Evolutionary conservation across 2,329 filamentous ascomycete species (phyloP).

Genomic region (Diaporthe longicolla): DNA sequence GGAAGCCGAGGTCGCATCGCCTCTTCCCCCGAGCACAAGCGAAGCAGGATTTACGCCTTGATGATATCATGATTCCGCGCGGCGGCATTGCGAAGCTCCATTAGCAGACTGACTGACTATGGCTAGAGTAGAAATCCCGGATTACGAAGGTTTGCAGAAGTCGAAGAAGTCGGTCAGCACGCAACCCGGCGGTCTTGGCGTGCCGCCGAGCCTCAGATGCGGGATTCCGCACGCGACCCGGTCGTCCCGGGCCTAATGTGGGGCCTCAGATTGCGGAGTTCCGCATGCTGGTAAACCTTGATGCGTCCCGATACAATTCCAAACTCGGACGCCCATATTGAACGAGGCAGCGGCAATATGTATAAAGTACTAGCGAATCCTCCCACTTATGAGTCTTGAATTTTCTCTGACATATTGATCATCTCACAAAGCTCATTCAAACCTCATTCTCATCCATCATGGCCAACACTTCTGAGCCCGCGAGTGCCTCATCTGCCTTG

Average conservation of each 20-base stretch:
- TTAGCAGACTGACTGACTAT: neutral
- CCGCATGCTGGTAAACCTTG: neutral
- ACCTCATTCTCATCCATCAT: neutral
- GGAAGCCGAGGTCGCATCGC: slow-evolving; percentile 8
- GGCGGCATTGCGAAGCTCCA: neutral
- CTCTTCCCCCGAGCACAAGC: neutral
- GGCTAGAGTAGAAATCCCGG: neutral
- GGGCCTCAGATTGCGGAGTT: neutral
- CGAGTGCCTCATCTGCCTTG: neutral
- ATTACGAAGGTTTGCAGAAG: neutral
- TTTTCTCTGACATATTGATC: neutral
- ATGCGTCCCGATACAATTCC: neutral
- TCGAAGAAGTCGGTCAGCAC: neutral
- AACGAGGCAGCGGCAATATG: neutral
- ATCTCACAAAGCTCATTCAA: neutral
- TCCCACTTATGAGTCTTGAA: neutral
- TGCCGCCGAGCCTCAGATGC: neutral
- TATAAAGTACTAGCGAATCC: neutral
- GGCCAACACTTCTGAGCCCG: neutral
- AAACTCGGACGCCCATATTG: neutral
- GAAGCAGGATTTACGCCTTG: neutral
- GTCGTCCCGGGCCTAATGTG: too few relatives aligned
- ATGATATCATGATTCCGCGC: neutral
- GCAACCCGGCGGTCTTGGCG: neutral
- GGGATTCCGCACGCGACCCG: too few relatives aligned